Evolutionary conservation across 306 rosid genomes (phyloP).

Genomic region (Cucumis cinereus): DNA sequence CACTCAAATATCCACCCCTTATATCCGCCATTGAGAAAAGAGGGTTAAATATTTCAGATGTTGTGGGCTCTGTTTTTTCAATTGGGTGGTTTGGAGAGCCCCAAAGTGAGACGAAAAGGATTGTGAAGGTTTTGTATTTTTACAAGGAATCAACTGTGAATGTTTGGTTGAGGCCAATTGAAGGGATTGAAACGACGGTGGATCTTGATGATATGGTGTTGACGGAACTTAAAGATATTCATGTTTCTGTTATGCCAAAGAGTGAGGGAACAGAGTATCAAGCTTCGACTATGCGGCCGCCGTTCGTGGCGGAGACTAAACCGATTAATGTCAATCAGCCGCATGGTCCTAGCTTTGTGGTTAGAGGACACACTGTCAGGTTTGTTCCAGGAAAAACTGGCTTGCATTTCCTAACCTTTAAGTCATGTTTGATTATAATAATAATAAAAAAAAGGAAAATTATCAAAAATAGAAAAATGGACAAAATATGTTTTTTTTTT

Average conservation of each 20-base stretch:
- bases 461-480: too few species aligned
- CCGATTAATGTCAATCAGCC: background rate
- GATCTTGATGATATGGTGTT: constrained; percentile 26
- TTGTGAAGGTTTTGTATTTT: constrained; percentile 12
- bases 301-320: constrained; percentile 10
- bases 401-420: too few species aligned
- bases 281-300: constrained; percentile 13
- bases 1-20: constrained; percentile 9
- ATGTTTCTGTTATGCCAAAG: constrained; percentile 14
- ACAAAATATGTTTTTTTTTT: too few species aligned
- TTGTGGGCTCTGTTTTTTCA: constrained; percentile 12
- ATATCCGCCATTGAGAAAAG: constrained; percentile 12
- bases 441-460: too few species aligned
- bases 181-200: constrained; percentile 24
- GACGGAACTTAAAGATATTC: constrained; percentile 9
- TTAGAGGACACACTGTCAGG: constrained; percentile 18
- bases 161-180: constrained; percentile 22
- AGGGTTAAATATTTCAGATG: constrained; percentile 17
- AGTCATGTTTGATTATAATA: too few species aligned
- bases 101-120: background rate
- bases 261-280: constrained; percentile 23
- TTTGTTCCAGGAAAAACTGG: background rate
- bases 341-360: constrained; percentile 8
- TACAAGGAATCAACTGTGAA: constrained; percentile 17
- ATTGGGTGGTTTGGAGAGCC: constrained; percentile 26